phyloP scores from a whole-genome alignment of 2,329 filamentous ascomycete species.

The Blastomyces percursus region DNA sequence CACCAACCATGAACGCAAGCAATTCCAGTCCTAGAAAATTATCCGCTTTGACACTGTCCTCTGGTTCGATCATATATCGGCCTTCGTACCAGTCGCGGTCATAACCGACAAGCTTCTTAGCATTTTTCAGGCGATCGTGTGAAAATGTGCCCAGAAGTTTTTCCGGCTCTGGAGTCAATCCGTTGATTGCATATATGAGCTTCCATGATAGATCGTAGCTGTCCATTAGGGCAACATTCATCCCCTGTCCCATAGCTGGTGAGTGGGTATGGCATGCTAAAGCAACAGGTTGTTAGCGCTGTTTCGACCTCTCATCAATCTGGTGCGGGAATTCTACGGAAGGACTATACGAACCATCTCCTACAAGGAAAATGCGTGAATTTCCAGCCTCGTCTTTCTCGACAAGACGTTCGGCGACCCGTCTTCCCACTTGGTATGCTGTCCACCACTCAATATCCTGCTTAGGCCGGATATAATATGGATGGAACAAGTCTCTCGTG shows the following conservation, averaged over 20 bases:
- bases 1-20: constrained; percentile 1
- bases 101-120: neutral
- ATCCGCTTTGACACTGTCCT: neutral
- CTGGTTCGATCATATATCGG: neutral
- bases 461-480: constrained; percentile 54
- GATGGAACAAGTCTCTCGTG: constrained; percentile 54
- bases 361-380: constrained; percentile 60
- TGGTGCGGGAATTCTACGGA: neutral
- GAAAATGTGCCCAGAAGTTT: neutral
- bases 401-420: constrained; percentile 37
- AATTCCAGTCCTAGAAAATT: neutral
- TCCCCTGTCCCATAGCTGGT: constrained; percentile 4
- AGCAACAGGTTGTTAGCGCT: neutral
- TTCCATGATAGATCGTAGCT: constrained; percentile 34
- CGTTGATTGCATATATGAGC: constrained; percentile 28
- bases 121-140: neutral
- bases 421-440: constrained; percentile 65
- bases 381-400: constrained; percentile 57
- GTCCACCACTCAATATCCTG: constrained; percentile 62
- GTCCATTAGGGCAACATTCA: constrained; percentile 6
- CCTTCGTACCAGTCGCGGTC: neutral
- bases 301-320: neutral
- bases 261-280: constrained; percentile 5
- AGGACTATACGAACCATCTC: constrained; percentile 40
- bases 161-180: constrained; percentile 21